Conservation (phyloP, 345 rosid genomes). For the Brassica incana region DNA sequence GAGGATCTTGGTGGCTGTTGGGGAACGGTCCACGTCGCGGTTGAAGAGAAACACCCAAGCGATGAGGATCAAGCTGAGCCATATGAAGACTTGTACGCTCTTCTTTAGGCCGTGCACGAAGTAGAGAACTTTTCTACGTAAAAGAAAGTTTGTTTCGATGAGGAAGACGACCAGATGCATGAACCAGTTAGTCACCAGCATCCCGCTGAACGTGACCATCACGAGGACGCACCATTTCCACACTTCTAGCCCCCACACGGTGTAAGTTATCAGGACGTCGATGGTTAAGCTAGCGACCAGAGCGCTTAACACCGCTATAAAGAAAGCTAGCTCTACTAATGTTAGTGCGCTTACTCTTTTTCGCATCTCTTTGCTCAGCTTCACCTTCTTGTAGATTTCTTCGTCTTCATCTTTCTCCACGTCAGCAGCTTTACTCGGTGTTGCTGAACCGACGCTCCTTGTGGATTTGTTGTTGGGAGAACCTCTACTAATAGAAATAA, state of each 20-base stretch:
- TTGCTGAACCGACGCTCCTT: constrained; percentile 30
- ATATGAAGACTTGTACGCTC: constrained; percentile 77
- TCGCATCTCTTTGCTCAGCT: constrained; percentile 47
- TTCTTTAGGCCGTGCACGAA: constrained; percentile 89
- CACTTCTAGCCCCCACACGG: constrained; percentile 59
- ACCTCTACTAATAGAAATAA: constrained; percentile 40
- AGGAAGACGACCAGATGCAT: constrained; percentile 79
- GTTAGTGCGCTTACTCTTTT: constrained; percentile 42
- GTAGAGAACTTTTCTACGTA: constrained; percentile 76
- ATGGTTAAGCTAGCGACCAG: constrained; percentile 62
- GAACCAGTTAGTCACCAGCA: constrained; percentile 75
- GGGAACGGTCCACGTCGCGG: constrained; percentile 48
- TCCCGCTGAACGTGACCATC: constrained; percentile 73
- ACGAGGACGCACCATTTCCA: constrained; percentile 93
- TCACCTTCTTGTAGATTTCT: constrained; percentile 63
- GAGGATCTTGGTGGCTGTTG: constrained; percentile 46
- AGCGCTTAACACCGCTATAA: constrained; percentile 41
- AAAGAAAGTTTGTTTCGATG: constrained; percentile 74
- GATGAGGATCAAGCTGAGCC: constrained; percentile 69
- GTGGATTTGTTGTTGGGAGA: constrained; percentile 54
- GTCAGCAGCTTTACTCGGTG: constrained; percentile 43
- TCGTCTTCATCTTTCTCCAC: constrained; percentile 55
- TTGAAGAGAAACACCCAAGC: constrained; percentile 69
- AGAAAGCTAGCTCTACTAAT: constrained; percentile 56
- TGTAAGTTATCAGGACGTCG: constrained; percentile 27